Base-by-base conservation (phyloP, 164 flowering plant species). In the Stephania yunnanensis region DNA sequence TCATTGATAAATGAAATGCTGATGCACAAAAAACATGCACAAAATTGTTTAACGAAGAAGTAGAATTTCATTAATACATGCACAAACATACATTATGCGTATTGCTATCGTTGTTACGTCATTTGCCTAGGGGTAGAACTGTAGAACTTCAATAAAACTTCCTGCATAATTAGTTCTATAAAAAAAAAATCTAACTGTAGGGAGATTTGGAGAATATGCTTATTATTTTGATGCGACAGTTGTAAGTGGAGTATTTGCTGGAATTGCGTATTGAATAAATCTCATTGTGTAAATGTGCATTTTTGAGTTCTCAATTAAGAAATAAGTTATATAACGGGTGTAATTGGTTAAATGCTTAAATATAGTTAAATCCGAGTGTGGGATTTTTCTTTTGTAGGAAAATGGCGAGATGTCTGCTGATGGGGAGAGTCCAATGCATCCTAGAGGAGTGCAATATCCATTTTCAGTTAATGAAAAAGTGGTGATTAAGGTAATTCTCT, bases 401-500 rank as follows among this genome's bases (percentile, higher is more conserved):
- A 89, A 92, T 86, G 98, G 91, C 68, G 92, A 90, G 71, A 70
- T 80, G 80, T 71, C 74, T 72, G 74, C 81, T 61, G 94, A 88
- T 61, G 86, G 88, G 77, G 91, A 83, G 29, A 72, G 80, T 44
- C 75, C 36, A 7, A 42, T 86, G 67, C 76, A 86, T 70, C 86
- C 82, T 17, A 90, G 85, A 71, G 92, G 86, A 11, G 92, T 88
- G 68, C 97, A 91, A 68, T 95, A 95, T 85, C 98, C 98, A 58
- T 95, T 92, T 84, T 82, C 93, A 45, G 97, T 89, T 22, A 86
- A 87, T 78, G 99, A 93, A 84, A 95, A 93, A 86, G 99, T 95
- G 55, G 15, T 95, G 50, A 95, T 95, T 42, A 88, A 88, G 93
- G 99, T 93, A 68, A 82, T 82, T 68, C 48, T n/a, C 36, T 71